Evolutionary conservation across 805 yeast genomes (phyloP).

Genomic region (Cyberlindnera saturnus): DNA sequence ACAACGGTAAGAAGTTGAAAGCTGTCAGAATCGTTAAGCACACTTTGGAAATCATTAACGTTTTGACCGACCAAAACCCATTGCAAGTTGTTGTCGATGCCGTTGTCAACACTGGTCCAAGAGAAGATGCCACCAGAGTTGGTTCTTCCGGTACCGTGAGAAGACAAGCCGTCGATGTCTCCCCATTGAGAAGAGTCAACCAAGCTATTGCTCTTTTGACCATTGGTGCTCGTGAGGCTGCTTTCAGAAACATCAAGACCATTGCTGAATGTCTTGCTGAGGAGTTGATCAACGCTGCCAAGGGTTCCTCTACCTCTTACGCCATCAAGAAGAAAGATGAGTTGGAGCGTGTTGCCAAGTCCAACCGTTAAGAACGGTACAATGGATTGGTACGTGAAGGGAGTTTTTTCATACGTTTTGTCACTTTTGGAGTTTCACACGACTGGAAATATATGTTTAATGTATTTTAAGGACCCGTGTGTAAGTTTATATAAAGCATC

Average conservation of each 20-base stretch:
- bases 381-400: neutral
- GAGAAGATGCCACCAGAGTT: constrained; percentile 99
- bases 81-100: constrained; percentile 99
- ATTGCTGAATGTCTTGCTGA: constrained; percentile 99
- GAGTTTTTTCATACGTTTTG: constrained; percentile 1
- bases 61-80: constrained; percentile 98
- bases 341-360: constrained; percentile 99
- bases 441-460: constrained; percentile 15
- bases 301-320: constrained; percentile 99
- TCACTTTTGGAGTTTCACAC: constrained; percentile 1
- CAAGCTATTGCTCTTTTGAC: constrained; percentile 97
- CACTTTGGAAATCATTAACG: constrained; percentile 96
- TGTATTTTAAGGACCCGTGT: constrained; percentile 2
- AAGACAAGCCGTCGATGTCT: constrained; percentile 99
- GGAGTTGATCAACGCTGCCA: constrained; percentile 99
- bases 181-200: constrained; percentile 99
- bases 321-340: constrained; percentile 99
- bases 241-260: constrained; percentile 99
- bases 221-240: constrained; percentile 99
- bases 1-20: constrained; percentile 99
- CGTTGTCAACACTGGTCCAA: constrained; percentile 99
- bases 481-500: neutral
- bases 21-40: constrained; percentile 99
- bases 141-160: constrained; percentile 99
- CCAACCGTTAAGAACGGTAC: constrained; percentile 86